Percentiles rank a stretch among this genome's conserved stretches.
Evolutionary conservation across 2,329 filamentous ascomycete species (phyloP).

Genomic region (Sclerotinia nivalis): DNA sequence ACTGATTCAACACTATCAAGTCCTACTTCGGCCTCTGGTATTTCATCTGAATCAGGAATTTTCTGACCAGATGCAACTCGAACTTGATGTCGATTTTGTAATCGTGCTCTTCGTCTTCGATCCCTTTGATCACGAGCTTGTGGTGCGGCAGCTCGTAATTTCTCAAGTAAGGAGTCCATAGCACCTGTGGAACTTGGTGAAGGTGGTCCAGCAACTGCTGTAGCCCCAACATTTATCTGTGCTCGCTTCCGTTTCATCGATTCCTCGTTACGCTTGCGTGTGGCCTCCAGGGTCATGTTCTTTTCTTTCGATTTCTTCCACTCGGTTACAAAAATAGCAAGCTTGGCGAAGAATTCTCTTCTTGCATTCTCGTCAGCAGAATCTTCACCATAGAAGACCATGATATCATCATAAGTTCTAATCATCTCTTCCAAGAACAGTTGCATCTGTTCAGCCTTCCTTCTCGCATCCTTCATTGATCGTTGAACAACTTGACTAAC

Average conservation of each 20-base stretch:
- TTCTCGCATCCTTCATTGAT: slow-evolving; percentile 92
- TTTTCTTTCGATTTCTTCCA: slow-evolving; percentile 97
- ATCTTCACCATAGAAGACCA: slow-evolving; percentile 96
- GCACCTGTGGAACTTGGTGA: slow-evolving; percentile 79
- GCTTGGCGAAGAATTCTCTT: slow-evolving; percentile 91
- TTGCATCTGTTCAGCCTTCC: slow-evolving; percentile 95
- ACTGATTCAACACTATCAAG: slow-evolving; percentile 52
- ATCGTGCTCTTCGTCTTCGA: slow-evolving; percentile 77
- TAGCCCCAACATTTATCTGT: slow-evolving; percentile 55
- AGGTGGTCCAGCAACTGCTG: slow-evolving; percentile 51
- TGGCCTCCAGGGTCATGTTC: slow-evolving; percentile 82
- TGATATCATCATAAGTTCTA: slow-evolving; percentile 89
- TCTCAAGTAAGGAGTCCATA: slow-evolving; percentile 95
- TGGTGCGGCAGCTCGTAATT: slow-evolving; percentile 87
- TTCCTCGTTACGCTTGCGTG: slow-evolving; percentile 79
- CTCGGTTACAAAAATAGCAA: slow-evolving; percentile 84
- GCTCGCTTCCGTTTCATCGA: slow-evolving; percentile 88
- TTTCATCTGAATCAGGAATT: slow-evolving; percentile 72
- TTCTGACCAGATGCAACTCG: slow-evolving; percentile 87
- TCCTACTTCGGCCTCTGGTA: slow-evolving; percentile 57
- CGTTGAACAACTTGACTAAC: slow-evolving; percentile 89
- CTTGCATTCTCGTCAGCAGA: slow-evolving; percentile 87
- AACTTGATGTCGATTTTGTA: slow-evolving; percentile 89
- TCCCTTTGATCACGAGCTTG: slow-evolving; percentile 88
- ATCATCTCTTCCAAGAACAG: slow-evolving; percentile 92